Percentiles rank a stretch among this genome's conserved stretches.
These are phyloP conservation scores for Inosperma sp. DNA, from an alignment of 768 basidiomycete species.

Conservation along the genomic window DNA sequence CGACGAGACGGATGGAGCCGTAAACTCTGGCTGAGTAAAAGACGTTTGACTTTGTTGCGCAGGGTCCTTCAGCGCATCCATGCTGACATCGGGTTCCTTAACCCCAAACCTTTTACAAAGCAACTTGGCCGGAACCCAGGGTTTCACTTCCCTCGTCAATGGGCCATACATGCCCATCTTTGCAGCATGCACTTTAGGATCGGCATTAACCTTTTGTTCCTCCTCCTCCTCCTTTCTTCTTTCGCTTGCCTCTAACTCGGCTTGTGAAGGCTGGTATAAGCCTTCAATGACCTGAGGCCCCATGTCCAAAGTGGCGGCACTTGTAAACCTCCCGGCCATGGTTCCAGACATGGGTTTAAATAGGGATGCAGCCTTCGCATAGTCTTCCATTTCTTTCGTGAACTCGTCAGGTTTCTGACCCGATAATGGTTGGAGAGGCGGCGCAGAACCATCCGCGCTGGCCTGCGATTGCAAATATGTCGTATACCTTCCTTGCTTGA, in stretches of 20 bases:
- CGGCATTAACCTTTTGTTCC: constrained; percentile 49
- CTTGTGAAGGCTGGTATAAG: constrained; percentile 52
- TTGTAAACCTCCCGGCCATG: constrained; percentile 94
- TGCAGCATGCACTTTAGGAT: constrained; percentile 78
- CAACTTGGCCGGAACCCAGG: constrained; percentile 80
- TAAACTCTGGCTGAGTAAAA: not conserved
- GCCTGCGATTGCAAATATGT: constrained; percentile 77
- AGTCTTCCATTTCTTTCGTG: constrained; percentile 80
- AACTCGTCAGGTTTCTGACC: constrained; percentile 64
- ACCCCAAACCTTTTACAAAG: constrained; percentile 94
- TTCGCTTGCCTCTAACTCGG: constrained; percentile 42
- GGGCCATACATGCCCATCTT: constrained; percentile 85
- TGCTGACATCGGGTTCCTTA: constrained; percentile 63
- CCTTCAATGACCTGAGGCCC: constrained; percentile 64
- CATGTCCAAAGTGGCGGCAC: constrained; percentile 64
- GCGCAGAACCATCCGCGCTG: constrained; percentile 13
- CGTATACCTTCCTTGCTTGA: constrained; percentile 81
- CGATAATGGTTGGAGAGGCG: constrained; percentile 47
- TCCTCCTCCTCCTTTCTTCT: constrained; percentile 39
- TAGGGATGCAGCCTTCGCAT: constrained; percentile 78
- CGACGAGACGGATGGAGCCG: not conserved
- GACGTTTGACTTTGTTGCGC: constrained; percentile 9
- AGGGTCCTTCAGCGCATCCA: constrained; percentile 16
- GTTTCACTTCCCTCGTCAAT: constrained; percentile 68
- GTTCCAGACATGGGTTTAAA: constrained; percentile 91